These are phyloP conservation scores for Paramecium sonneborni DNA, from an alignment of 73 alveolate genomes.

Conservation along the genomic window DNA sequence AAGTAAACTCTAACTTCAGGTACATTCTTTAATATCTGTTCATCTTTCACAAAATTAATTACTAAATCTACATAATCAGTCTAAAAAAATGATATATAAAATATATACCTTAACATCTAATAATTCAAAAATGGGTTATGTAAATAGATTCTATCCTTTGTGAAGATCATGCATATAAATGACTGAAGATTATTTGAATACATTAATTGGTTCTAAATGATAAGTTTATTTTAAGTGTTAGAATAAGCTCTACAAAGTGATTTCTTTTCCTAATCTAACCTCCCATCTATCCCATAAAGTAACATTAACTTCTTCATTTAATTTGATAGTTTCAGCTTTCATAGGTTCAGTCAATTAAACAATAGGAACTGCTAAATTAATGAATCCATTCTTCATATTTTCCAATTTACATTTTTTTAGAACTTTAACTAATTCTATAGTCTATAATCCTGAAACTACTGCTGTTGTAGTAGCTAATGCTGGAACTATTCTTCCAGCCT, in stretches of 20 bases:
- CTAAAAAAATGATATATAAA: not conserved
- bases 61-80: constrained; percentile 38
- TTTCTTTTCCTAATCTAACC: constrained; percentile 41
- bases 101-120: constrained; percentile 17
- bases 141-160: constrained; percentile 24
- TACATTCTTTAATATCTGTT: constrained; percentile 13
- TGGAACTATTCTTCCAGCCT: constrained; percentile 97
- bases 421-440: constrained; percentile 88
- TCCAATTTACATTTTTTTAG: constrained; percentile 39
- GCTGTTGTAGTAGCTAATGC: constrained; percentile 98
- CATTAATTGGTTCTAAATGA: constrained; percentile 13
- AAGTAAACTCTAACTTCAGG: constrained; percentile 32
- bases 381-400: constrained; percentile 64
- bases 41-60: constrained; percentile 35
- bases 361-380: constrained; percentile 63
- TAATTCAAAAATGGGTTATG: not conserved
- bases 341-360: constrained; percentile 58
- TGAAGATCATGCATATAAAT: constrained; percentile 31
- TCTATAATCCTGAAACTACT: constrained; percentile 92
- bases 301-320: constrained; percentile 43
- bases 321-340: constrained; percentile 19
- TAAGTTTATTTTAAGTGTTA: constrained; percentile 27
- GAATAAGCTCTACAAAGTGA: constrained; percentile 44
- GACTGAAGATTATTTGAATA: constrained; percentile 18
- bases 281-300: constrained; percentile 73